Base-by-base conservation (phyloP, 768 basidiomycete species). In the Termitomyces heimii region DNA sequence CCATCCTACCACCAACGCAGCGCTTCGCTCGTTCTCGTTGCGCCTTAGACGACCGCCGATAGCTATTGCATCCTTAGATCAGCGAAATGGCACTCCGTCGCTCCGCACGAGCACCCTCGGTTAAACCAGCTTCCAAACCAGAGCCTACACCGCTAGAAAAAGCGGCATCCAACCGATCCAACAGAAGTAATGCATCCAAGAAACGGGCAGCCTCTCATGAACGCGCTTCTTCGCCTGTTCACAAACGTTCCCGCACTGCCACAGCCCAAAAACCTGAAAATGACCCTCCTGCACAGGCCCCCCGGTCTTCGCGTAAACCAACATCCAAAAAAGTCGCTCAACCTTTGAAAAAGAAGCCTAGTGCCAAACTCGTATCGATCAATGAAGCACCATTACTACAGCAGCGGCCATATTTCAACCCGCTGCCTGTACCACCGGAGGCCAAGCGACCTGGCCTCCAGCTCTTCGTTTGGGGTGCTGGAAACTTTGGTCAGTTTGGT, bases 401-500 rank as follows among this genome's bases (percentile, higher is more conserved):
- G 55, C 54, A 67, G 13, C 81, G 79, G 62, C 82, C 84, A 4
- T 85, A 85, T 60, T 80, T 87, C 65, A 89, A 87, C 62, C 74
- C 82, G 8, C 75, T 92, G 4, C 90, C 88, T 16, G 70, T 75
- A 7, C 78, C 84, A 29, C 81, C 82, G 9, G 66, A 74, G 47
- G 80, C 82, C 55, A 63, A 75, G 45, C 80, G 85, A 44, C 93
- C 92, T 20, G 77, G 86, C 34, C 79, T 83, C 14, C 79, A 86
- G 42, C 77, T 94, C 18, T 96, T 94, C 61, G 86, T 82, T 8
- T 98, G 91, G 83, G 96, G 96, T 7, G 85, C 88, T 12, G 94
- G 94, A 28, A 94, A 96, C 71, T 93, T 94, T 74, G 95, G 94
- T 31, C 95, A 98, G 70, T 89, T 97, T 65, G 97, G 95, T 32